phyloP scores from a whole-genome alignment of 441 rosid species.

The Mallotus repandus region DNA sequence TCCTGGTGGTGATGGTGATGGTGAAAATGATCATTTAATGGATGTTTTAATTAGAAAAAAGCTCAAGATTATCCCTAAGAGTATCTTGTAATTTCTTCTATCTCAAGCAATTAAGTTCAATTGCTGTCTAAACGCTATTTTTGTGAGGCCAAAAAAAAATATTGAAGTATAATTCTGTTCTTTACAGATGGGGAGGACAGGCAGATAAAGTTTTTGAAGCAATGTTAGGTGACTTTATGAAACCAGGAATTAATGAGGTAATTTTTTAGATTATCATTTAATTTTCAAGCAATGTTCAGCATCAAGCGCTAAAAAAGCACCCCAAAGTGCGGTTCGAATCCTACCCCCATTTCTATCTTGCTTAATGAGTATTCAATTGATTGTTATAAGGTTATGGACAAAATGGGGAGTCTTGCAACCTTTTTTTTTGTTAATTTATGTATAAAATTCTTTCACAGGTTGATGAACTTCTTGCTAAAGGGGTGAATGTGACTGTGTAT shows the following conservation, averaged over 20 bases:
- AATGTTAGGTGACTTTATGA: constrained; percentile 66
- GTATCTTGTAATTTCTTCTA: constrained; percentile 40
- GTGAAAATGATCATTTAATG: constrained; percentile 52
- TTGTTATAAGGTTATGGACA: too few species aligned
- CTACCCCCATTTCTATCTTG: too few species aligned
- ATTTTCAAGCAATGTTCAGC: too few species aligned
- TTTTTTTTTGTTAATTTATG: not conserved
- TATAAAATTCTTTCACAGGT: constrained; percentile 40
- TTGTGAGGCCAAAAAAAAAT: not conserved
- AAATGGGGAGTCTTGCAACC: not conserved
- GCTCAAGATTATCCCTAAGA: constrained; percentile 72
- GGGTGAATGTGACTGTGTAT: constrained; percentile 73
- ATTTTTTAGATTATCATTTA: not conserved
- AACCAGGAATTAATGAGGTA: constrained; percentile 68
- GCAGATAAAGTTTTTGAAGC: constrained; percentile 45
- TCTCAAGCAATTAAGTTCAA: not conserved
- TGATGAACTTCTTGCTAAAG: constrained; percentile 76
- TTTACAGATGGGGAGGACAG: constrained; percentile 67
- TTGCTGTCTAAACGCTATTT: not conserved
- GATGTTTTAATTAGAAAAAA: constrained; percentile 58
- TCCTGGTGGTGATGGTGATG: constrained; percentile 35
- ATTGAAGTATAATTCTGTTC: not conserved
- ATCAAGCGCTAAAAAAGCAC: too few species aligned
- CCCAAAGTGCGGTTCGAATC: too few species aligned
- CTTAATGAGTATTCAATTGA: too few species aligned